Percentiles rank a stretch among this genome's conserved stretches.
Conservation (phyloP, 2,329 filamentous ascomycete species). For the Fusarium caatingaense region DNA sequence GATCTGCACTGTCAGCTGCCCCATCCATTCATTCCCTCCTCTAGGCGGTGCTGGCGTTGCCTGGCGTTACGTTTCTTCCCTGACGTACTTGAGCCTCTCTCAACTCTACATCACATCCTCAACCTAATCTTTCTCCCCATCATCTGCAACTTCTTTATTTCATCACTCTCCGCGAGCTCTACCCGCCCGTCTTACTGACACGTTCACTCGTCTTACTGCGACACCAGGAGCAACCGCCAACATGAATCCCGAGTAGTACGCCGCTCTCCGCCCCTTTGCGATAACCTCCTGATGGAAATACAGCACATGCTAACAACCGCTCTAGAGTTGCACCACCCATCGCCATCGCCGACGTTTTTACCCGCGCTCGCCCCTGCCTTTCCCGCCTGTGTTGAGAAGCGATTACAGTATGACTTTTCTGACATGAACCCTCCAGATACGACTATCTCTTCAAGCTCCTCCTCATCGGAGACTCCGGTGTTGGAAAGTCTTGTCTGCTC, state of each 20-base stretch:
- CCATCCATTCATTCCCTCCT: slow-evolving; percentile 34
- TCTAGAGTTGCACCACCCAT: slow-evolving; percentile 42
- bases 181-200: slow-evolving; percentile 7
- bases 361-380: neutral
- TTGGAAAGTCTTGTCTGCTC: slow-evolving; percentile 99
- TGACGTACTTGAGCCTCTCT: slow-evolving; percentile 50
- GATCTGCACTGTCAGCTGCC: slow-evolving; percentile 43
- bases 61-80: slow-evolving; percentile 50
- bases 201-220: slow-evolving; percentile 14
- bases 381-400: slow-evolving; percentile 13
- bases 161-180: slow-evolving; percentile 32
- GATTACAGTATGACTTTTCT: slow-evolving; percentile 38
- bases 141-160: slow-evolving; percentile 42
- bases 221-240: slow-evolving; percentile 56
- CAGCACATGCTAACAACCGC: slow-evolving; percentile 41
- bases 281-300: slow-evolving; percentile 48
- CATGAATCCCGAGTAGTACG: slow-evolving; percentile 96
- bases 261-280: slow-evolving; percentile 52
- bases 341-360: slow-evolving; percentile 12
- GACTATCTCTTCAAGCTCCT: slow-evolving; percentile 99
- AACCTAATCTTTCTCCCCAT: slow-evolving; percentile 45
- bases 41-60: slow-evolving; percentile 44
- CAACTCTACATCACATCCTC: slow-evolving; percentile 42
- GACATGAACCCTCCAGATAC: slow-evolving; percentile 75
- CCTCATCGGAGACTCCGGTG: slow-evolving; percentile 99